phyloP scores from a whole-genome alignment of 1,284 basidiomycete species.

The Xerocomus cyaneibrunnescens region DNA sequence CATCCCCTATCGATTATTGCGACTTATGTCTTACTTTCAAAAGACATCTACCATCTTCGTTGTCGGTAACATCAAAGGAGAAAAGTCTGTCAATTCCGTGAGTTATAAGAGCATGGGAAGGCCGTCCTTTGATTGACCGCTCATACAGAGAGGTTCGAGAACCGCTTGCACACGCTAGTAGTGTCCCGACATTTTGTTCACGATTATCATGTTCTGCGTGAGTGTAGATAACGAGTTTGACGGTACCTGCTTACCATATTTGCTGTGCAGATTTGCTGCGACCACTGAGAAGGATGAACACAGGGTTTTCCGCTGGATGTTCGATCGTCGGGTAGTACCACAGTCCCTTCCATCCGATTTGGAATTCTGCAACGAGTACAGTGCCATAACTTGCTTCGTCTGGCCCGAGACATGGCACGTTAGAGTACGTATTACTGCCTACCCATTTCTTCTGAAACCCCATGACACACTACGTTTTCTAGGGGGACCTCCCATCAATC shows the following conservation, averaged over 20 bases:
- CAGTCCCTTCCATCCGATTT: constrained; percentile 1
- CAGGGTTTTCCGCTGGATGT: constrained; percentile 9
- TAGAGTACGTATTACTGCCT: not conserved
- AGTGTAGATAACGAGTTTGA: not conserved
- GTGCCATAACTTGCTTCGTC: constrained; percentile 5
- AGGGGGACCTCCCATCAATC: constrained; percentile 7
- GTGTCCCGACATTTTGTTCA: not conserved
- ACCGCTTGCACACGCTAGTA: not conserved
- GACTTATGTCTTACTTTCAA: not conserved
- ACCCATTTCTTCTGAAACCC: too few species aligned
- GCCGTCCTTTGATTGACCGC: not conserved
- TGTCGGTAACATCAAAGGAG: not conserved
- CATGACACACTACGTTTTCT: not conserved
- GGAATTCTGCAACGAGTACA: constrained; percentile 3
- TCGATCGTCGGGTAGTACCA: constrained; percentile 2
- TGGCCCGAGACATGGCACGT: constrained; percentile 3
- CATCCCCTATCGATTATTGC: not conserved
- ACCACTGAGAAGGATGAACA: not conserved
- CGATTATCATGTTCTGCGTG: constrained; percentile 1
- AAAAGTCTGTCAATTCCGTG: not conserved
- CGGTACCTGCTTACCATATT: not conserved
- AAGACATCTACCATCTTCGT: not conserved
- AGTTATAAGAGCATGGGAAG: not conserved
- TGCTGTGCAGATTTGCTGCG: constrained; percentile 3
- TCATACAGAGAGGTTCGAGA: not conserved